These are phyloP conservation scores for Trifolium repens DNA, from an alignment of 306 rosid genomes.

Conservation along the genomic window DNA sequence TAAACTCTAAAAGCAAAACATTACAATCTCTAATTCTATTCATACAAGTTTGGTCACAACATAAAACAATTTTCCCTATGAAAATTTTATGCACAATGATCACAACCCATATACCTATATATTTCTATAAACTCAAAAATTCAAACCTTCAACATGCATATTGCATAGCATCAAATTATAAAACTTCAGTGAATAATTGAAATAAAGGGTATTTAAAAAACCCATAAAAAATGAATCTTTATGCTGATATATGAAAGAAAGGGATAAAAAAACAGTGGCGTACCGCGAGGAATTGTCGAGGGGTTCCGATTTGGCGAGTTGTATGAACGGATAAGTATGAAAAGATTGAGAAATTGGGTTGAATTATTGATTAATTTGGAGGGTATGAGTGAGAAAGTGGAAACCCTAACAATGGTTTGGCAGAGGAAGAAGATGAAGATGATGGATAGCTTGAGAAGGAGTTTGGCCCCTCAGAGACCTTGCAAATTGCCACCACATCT, in stretches of 20 bases:
- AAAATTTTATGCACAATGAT: slow-evolving; percentile 3
- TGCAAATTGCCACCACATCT: slow-evolving; percentile 25
- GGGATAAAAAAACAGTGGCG: background rate
- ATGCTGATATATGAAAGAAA: background rate
- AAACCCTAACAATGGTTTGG: slow-evolving; percentile 33
- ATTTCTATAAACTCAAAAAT: slow-evolving; percentile 1
- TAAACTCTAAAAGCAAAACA: background rate
- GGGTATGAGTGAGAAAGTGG: background rate
- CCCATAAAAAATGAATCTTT: background rate
- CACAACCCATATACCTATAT: background rate
- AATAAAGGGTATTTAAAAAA: background rate
- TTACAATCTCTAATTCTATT: background rate
- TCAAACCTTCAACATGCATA: background rate
- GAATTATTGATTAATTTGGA: slow-evolving; percentile 5
- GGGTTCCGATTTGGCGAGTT: background rate
- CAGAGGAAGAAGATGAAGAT: slow-evolving; percentile 8
- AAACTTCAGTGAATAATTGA: background rate
- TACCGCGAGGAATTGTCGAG: background rate
- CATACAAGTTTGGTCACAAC: background rate
- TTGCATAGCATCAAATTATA: background rate
- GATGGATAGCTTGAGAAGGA: slow-evolving; percentile 15
- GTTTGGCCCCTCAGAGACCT: slow-evolving; percentile 8
- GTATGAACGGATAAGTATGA: background rate
- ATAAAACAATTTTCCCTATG: background rate
- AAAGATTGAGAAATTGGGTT: background rate